Percentiles rank a stretch among this genome's conserved stretches.
phyloP scores from a whole-genome alignment of 2,329 filamentous ascomycete species.

The Sporothrix humicola region DNA sequence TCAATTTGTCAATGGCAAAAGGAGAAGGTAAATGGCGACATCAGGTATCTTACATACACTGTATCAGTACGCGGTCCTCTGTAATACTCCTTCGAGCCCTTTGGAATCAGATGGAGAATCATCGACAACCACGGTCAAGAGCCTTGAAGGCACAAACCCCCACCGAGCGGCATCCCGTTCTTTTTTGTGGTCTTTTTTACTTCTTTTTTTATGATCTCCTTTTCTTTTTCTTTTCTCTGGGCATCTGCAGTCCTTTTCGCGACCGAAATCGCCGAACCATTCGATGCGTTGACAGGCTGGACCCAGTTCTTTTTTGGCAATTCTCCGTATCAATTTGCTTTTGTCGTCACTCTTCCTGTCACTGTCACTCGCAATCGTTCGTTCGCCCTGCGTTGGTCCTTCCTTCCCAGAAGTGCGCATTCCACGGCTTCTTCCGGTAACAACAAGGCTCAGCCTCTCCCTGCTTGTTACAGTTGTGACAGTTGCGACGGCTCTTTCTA shows the following conservation, averaged over 20 bases:
- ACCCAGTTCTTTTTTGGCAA: background rate
- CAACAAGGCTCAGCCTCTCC: slow-evolving; percentile 6
- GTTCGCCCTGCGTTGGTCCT: slow-evolving; percentile 16
- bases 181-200: background rate
- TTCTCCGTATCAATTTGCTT: background rate
- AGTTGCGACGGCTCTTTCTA: background rate
- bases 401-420: slow-evolving; percentile 9
- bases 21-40: background rate
- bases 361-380: background rate
- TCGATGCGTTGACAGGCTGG: slow-evolving; percentile 14
- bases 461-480: background rate
- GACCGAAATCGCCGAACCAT: slow-evolving; percentile 4
- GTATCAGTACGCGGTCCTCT: background rate
- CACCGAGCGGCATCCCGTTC: slow-evolving; percentile 22
- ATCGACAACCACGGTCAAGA: background rate
- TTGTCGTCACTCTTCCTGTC: background rate
- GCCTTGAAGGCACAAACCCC: background rate
- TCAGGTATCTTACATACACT: background rate
- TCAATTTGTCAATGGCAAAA: background rate
- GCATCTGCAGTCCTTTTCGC: background rate
- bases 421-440: slow-evolving; percentile 9
- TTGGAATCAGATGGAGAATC: slow-evolving; percentile 15
- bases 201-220: background rate
- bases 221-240: too few relatives aligned
- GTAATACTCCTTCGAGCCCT: background rate